These are phyloP conservation scores for Sordariomycetes sp. DNA, from an alignment of 2,329 filamentous ascomycete species.

Conservation along the genomic window DNA sequence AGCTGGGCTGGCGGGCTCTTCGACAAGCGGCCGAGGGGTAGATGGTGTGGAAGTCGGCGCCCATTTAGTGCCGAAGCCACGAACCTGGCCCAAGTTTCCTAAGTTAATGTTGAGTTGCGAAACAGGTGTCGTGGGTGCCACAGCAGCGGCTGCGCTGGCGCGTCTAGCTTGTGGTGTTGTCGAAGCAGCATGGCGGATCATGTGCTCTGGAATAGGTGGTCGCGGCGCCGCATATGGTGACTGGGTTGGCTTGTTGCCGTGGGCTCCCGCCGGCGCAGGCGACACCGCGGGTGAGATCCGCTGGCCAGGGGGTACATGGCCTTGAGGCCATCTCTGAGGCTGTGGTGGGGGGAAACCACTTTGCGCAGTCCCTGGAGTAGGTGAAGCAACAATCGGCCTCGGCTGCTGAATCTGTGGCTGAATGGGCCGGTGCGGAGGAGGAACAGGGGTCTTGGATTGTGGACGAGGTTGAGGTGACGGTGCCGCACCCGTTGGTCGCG, in stretches of 20 bases:
- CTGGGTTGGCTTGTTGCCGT: slow-evolving; percentile 19
- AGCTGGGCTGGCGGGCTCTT: slow-evolving; percentile 39
- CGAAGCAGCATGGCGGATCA: slow-evolving; percentile 26
- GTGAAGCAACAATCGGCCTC: slow-evolving; percentile 21
- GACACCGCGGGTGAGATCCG: slow-evolving; percentile 5
- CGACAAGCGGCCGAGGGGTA: slow-evolving; percentile 35
- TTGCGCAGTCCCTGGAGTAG: slow-evolving; percentile 13
- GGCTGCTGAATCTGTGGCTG: slow-evolving; percentile 17
- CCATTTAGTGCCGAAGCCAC: slow-evolving; percentile 48
- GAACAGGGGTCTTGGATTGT: slow-evolving; percentile 18
- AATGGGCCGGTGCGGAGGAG: slow-evolving; percentile 20
- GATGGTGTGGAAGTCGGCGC: slow-evolving; percentile 46
- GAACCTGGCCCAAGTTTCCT: too few relatives aligned
- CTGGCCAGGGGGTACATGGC: slow-evolving; percentile 14
- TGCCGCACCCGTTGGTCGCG: slow-evolving; percentile 12
- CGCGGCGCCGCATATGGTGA: too few relatives aligned
- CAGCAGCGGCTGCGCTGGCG: slow-evolving; percentile 17
- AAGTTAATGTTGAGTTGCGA: too few relatives aligned
- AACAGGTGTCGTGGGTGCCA: slow-evolving; percentile 28
- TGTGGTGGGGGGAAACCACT: slow-evolving; percentile 11
- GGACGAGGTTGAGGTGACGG: slow-evolving; percentile 17
- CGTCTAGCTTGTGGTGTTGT: slow-evolving; percentile 20
- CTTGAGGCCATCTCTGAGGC: slow-evolving; percentile 24
- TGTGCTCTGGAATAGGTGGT: slow-evolving; percentile 29
- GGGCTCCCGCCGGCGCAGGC: slow-evolving; percentile 15